Evolutionary conservation across 2,329 filamentous ascomycete species (phyloP).

Genomic region (Geoglossum cookeanum): DNA sequence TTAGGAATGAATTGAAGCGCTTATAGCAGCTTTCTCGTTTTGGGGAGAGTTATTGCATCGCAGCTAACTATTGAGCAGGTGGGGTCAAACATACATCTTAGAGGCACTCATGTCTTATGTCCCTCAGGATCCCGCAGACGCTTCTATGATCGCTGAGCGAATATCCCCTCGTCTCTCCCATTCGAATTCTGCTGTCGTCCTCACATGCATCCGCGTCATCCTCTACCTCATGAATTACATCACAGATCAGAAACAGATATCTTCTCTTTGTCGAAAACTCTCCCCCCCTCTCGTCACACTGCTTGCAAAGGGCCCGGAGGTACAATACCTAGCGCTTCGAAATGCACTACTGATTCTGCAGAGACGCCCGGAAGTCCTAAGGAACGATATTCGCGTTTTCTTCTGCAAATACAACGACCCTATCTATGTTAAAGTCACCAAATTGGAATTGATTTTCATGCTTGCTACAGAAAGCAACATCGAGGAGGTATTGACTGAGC

Average conservation of each 20-base stretch:
- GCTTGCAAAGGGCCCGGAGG: conserved; percentile 87
- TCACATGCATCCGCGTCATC: conserved; percentile 91
- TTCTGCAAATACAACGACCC: conserved; percentile 99
- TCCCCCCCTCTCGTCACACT: conserved; percentile 90
- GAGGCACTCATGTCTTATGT: conserved; percentile 97
- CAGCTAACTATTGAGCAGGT: conserved; percentile 34
- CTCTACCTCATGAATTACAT: conserved; percentile 99
- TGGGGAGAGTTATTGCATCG: conserved; percentile 4
- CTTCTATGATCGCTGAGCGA: conserved; percentile 73
- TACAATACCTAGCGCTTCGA: conserved; percentile 88
- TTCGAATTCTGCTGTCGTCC: conserved; percentile 86
- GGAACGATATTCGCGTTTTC: conserved; percentile 95
- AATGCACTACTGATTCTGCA: conserved; percentile 92
- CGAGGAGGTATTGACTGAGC: conserved; percentile 77
- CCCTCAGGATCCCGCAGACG: conserved; percentile 76
- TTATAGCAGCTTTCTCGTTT: not conserved
- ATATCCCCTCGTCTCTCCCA: conserved; percentile 92
- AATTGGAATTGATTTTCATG: conserved; percentile 98
- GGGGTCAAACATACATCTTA: conserved; percentile 96
- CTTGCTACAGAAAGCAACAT: conserved; percentile 91
- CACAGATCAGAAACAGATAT: conserved; percentile 71
- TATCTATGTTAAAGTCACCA: conserved; percentile 98
- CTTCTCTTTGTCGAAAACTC: conserved; percentile 72
- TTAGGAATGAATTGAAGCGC: not conserved
- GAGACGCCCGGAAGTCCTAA: conserved; percentile 73